Base-by-base conservation (phyloP, 495 filamentous ascomycete species). In the Pseudomonodictys pantanalensis region DNA sequence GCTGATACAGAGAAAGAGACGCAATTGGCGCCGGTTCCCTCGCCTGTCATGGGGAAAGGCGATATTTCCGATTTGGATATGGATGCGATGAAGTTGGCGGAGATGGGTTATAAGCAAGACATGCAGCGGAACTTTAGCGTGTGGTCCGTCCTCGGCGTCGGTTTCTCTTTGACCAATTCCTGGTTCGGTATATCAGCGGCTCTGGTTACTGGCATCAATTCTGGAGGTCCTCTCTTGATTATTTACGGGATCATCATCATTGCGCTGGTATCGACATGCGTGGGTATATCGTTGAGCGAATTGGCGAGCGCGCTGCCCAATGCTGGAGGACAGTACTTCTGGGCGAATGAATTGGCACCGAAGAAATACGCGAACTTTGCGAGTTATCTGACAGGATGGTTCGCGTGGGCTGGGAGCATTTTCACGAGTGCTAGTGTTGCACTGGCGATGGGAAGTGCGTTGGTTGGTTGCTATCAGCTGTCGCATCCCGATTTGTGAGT, bases 271-370 rank as follows among this genome's bases (percentile, higher is more conserved):
- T 81, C 78, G 23, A 73, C 73, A 3, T 82, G 79, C 61, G 79
- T 83, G 28, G 83, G 72, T 8, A 73, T 81, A 38, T 77, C 79
- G 9, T 70, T 86, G 12, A 75, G 77, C 23, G 84, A 87, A 64
- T 56, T 87, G 50, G 80, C 80, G 2, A 79, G 75, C 55, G 77
- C 81, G 0, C 69, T 84, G 66, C 84, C 84, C 1, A 84, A 83
- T 68, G 79, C 82, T 22, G 83, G 82, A 22, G 83, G 84, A 0
- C 83, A 84, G 54, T 86, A 86, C 65, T 86, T 78, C 69, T 86
- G 83, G 84, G 78, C 81, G 1, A 76, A 75, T 54, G 76, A 81
- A 59, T 68, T 86, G 45, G 82, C 84, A 6, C 82, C 84, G 0
- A 74, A 69, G 54, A 76, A 72, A 46, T 81, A 74, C 48, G 73